Evolutionary conservation across 495 filamentous ascomycete genomes (phyloP), one percentile per base, ranked within the genome.

Genomic region (Xylona heveae): DNA sequence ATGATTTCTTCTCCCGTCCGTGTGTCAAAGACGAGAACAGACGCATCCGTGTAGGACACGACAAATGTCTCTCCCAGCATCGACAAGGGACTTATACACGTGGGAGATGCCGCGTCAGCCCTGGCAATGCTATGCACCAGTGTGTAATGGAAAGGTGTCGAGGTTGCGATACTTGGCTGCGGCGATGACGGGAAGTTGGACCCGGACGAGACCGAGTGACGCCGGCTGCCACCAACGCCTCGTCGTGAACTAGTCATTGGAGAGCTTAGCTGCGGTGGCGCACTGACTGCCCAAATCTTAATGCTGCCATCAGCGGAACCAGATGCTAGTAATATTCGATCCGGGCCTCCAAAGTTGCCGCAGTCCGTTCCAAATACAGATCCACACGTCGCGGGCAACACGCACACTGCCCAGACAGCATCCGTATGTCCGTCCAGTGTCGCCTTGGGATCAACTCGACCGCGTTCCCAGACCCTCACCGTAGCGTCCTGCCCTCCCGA

Each of bases 401-500:
- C 78, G 40, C 83, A 94, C 15, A 97, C 71, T 5, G 79, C 74
- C 88, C 88, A 97, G 3, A 97, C 80, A 4, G 82, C 80, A 53
- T 95, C 88, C 1, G 75, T 92, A 44, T 97, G 88, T 4, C 82
- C 84, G 38, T 92, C 78, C 15, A 97, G 57, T 1, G 85, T 97
- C 3, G 82, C 85, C 50, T 95, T 94, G 4, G 85, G 82, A 48
- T 93, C 90, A 24, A 97, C 80, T 23, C 83, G 58, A 7, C 85
- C 85, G 10, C 80, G 61, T 55, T 95, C 84, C 88, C 88, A 97
- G 2, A 95, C 81, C 17, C 82, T 67, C 13, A 97, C 68, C 6
- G 83, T 90, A 3, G 83, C 70, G 49, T 97, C 88, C 45, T 92
- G 81, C 3, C 88, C 88, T 25, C 90, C 88, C 12, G 84, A 94